phyloP scores from a whole-genome alignment of 148 eudicot species.

The Dysphania ambrosioides region DNA sequence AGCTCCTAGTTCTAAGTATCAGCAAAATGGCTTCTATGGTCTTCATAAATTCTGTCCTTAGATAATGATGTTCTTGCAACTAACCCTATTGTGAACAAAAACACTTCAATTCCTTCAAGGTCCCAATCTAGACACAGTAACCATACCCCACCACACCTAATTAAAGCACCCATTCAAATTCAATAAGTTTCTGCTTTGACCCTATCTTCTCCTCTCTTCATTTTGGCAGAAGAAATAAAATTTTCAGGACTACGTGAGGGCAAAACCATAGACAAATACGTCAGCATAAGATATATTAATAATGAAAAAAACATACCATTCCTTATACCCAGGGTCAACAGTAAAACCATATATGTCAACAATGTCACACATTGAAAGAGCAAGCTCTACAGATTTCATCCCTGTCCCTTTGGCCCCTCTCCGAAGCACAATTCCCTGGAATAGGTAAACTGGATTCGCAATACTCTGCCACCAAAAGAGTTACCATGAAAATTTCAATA shows the following conservation, averaged over 20 bases:
- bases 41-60: not conserved
- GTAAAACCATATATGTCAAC: conserved; percentile 98
- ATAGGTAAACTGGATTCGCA: conserved; percentile 92
- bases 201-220: not conserved
- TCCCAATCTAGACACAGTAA: not conserved
- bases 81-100: not conserved
- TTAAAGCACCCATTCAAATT: not conserved
- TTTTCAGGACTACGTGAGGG: not conserved
- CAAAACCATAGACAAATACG: not conserved
- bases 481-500: conserved; percentile 19
- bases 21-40: not conserved
- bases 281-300: not conserved
- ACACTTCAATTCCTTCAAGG: not conserved
- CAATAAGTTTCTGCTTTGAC: not conserved
- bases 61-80: not conserved
- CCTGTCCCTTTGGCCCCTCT: conserved; percentile 99
- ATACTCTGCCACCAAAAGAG: conserved; percentile 51
- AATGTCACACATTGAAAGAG: conserved; percentile 97
- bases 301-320: conserved; percentile 56
- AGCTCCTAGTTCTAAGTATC: not conserved
- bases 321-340: conserved; percentile 96
- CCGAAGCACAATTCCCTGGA: conserved; percentile 96
- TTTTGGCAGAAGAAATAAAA: not conserved
- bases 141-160: not conserved
- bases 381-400: conserved; percentile 94